Percentiles rank a stretch among this genome's conserved stretches.
Conservation (phyloP, 305 asterid species). For the Fraxinus sp. region DNA sequence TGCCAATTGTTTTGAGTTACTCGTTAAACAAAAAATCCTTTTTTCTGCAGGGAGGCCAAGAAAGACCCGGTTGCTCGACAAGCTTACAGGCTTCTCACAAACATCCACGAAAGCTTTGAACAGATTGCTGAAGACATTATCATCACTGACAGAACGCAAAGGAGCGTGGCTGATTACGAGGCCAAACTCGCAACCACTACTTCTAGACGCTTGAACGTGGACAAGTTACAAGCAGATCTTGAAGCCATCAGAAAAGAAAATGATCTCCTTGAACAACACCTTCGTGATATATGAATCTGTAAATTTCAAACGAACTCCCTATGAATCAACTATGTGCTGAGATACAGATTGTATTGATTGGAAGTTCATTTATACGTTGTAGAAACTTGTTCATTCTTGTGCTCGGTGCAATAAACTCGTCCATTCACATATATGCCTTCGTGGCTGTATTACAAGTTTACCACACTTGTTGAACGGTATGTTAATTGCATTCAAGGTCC, state of each 20-base stretch:
- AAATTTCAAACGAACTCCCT: background rate
- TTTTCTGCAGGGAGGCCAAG: conserved; percentile 64
- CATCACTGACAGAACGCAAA: conserved; percentile 51
- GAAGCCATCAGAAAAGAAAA: conserved; percentile 70
- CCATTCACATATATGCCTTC: background rate
- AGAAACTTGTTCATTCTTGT: background rate
- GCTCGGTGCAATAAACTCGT: background rate
- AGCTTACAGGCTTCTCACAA: conserved; percentile 58
- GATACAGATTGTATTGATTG: background rate
- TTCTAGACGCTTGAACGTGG: conserved; percentile 49
- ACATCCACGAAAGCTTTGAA: conserved; percentile 66
- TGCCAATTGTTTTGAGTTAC: background rate
- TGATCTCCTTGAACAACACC: conserved; percentile 46
- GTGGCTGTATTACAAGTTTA: background rate
- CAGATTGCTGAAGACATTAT: conserved; percentile 62
- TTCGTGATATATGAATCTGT: conserved; percentile 17
- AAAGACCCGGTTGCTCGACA: conserved; percentile 61
- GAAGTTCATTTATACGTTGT: background rate
- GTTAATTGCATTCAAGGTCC: background rate
- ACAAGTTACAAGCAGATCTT: conserved; percentile 64
- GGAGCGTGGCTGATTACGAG: conserved; percentile 64
- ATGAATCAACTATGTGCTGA: background rate
- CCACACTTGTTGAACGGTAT: background rate
- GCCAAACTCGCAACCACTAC: conserved; percentile 53
- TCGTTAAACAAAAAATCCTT: background rate